phyloP scores from a whole-genome alignment of 805 yeast species.

The Pachysolen tannophilus region DNA sequence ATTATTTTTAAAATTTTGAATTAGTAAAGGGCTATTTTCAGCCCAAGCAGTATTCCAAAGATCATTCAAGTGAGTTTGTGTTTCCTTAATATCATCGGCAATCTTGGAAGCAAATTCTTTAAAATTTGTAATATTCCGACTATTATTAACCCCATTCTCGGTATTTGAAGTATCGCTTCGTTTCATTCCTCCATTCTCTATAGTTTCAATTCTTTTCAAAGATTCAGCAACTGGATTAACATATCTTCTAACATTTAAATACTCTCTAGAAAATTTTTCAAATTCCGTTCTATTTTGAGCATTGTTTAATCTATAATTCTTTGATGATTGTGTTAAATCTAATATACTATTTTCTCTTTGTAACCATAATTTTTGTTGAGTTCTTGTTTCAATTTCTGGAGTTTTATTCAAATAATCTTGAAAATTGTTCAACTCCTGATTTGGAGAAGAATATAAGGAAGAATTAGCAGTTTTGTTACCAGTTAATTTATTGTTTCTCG shows the following conservation, averaged over 20 bases:
- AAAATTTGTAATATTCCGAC: conserved; percentile 4
- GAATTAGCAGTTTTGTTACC: conserved; percentile 3
- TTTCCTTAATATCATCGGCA: conserved; percentile 1
- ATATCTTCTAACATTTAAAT: conserved; percentile 58
- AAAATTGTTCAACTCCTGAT: conserved; percentile 22
- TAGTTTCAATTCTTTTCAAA: conserved; percentile 37
- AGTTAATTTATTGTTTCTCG: conserved; percentile 9
- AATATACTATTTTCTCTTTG: conserved; percentile 68
- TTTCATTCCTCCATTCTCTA: conserved; percentile 4
- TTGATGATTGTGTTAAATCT: conserved; percentile 34
- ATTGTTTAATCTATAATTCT: conserved; percentile 19
- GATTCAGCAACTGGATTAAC: conserved; percentile 64
- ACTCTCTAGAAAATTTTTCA: conserved; percentile 71
- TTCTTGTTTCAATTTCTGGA: conserved; percentile 50
- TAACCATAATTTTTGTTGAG: conserved; percentile 79
- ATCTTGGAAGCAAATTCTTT: conserved; percentile 5
- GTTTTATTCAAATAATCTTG: conserved; percentile 29
- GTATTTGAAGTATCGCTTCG: neutral
- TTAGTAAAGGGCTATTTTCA: too few species aligned
- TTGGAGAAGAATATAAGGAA: neutral
- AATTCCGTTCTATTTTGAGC: conserved; percentile 65
- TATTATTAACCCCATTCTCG: neutral
- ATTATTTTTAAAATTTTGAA: too few species aligned
- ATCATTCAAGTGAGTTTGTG: conserved; percentile 2
- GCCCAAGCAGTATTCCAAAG: conserved; percentile 8